phyloP scores from a whole-genome alignment of 345 rosid genomes.

The Carallia pectinifolia region DNA sequence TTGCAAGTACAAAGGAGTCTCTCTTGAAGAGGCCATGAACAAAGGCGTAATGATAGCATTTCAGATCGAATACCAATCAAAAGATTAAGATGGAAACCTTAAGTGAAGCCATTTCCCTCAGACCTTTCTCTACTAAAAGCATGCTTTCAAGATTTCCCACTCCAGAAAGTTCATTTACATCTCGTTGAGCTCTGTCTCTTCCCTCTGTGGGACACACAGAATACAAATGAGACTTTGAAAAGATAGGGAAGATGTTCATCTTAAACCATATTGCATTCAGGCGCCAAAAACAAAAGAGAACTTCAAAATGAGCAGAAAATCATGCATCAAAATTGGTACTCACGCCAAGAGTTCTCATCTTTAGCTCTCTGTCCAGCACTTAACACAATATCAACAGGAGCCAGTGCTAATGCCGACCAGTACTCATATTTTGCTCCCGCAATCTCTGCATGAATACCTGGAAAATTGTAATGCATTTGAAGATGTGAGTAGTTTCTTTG shows the following conservation, averaged over 20 bases:
- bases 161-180: slow-evolving; percentile 43
- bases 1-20: background rate
- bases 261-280: too few species aligned
- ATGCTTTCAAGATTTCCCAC: slow-evolving; percentile 77
- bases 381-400: slow-evolving; percentile 67
- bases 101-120: slow-evolving; percentile 71
- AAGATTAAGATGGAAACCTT: slow-evolving; percentile 52
- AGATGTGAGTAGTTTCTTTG: slow-evolving; percentile 2
- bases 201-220: slow-evolving; percentile 32
- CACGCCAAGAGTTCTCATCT: slow-evolving; percentile 45
- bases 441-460: slow-evolving; percentile 79
- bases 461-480: slow-evolving; percentile 11
- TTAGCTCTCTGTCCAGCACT: slow-evolving; percentile 73
- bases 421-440: slow-evolving; percentile 64
- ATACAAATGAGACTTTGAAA: slow-evolving; percentile 5
- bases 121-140: slow-evolving; percentile 83
- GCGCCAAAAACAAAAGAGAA: background rate
- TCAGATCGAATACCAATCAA: background rate
- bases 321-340: slow-evolving; percentile 13
- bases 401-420: slow-evolving; percentile 95
- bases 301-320: background rate
- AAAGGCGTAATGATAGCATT: background rate
- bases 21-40: background rate
- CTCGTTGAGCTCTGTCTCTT: slow-evolving; percentile 44
- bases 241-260: too few species aligned